These are phyloP conservation scores for Auricularia sp. DNA, from an alignment of 768 basidiomycete species.

Conservation along the genomic window DNA sequence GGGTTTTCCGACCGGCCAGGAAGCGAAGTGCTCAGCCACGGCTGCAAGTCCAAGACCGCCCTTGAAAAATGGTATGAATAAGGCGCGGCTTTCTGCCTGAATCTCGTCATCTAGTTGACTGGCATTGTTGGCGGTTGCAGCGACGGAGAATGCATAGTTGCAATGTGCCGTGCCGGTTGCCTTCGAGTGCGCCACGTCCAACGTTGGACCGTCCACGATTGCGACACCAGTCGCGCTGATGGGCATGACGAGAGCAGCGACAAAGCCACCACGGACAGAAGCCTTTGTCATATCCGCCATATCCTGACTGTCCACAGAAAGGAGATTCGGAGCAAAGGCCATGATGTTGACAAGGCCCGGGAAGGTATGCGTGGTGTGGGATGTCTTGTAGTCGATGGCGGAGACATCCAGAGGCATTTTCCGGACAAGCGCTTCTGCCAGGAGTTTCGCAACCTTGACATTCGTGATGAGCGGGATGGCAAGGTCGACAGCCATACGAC, in stretches of 20 bases:
- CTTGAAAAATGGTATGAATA: slow-evolving; percentile 74
- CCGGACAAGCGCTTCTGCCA: slow-evolving; percentile 85
- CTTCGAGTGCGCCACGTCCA: slow-evolving; percentile 62
- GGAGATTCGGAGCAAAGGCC: slow-evolving; percentile 72
- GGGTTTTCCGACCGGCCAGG: slow-evolving; percentile 87
- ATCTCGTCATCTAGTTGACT: slow-evolving; percentile 61
- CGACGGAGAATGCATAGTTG: slow-evolving; percentile 78
- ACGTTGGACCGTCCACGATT: slow-evolving; percentile 56
- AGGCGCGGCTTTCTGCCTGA: slow-evolving; percentile 67
- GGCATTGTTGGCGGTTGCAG: slow-evolving; percentile 62
- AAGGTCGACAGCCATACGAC: slow-evolving; percentile 98
- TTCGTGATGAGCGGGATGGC: slow-evolving; percentile 96
- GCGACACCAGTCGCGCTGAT: slow-evolving; percentile 42
- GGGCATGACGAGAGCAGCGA: slow-evolving; percentile 71
- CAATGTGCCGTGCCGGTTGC: slow-evolving; percentile 61
- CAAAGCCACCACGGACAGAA: slow-evolving; percentile 84
- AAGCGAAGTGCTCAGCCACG: slow-evolving; percentile 77
- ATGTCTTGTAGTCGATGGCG: slow-evolving; percentile 86
- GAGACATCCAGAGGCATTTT: slow-evolving; percentile 88
- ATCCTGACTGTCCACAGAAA: slow-evolving; percentile 44
- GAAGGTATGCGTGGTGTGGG: slow-evolving; percentile 81
- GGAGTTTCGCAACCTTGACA: slow-evolving; percentile 95
- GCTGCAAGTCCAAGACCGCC: slow-evolving; percentile 47
- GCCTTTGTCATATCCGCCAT: slow-evolving; percentile 65
- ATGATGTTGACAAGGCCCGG: slow-evolving; percentile 87